Percentiles rank a stretch among this genome's conserved stretches.
Conservation (phyloP, 2,329 filamentous ascomycete species). For the Cordyceps farinosa region DNA sequence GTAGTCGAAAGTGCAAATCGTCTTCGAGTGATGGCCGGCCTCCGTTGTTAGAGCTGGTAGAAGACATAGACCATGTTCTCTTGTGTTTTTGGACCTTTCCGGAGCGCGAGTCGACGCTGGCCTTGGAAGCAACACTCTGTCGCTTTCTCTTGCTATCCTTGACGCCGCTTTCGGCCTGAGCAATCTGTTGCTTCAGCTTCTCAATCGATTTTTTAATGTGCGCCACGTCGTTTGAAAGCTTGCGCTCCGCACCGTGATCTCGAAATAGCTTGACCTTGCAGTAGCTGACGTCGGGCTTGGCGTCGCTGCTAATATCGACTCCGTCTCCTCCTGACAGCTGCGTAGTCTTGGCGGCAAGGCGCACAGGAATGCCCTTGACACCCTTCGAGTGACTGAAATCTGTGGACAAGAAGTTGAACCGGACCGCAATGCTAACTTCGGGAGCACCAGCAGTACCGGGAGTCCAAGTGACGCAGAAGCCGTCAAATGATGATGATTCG, state of each 20-base stretch:
- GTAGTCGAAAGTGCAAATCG: constrained; percentile 74
- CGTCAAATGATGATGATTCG: constrained; percentile 81
- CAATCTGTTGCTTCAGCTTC: constrained; percentile 90
- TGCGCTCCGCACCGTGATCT: constrained; percentile 91
- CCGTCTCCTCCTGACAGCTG: constrained; percentile 48
- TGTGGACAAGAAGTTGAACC: constrained; percentile 97
- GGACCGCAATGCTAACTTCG: constrained; percentile 83
- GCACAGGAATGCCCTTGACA: constrained; percentile 93
- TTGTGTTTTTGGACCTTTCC: constrained; percentile 90
- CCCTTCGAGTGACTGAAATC: constrained; percentile 99
- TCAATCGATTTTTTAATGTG: constrained; percentile 97
- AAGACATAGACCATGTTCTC: constrained; percentile 92
- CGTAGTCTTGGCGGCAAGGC: constrained; percentile 88
- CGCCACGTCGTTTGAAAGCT: constrained; percentile 88
- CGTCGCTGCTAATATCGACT: constrained; percentile 43
- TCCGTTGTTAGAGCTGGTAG: constrained; percentile 59
- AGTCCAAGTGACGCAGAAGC: constrained; percentile 88
- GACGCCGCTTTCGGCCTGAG: constrained; percentile 66
- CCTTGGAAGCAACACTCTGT: constrained; percentile 46
- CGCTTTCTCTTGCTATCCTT: constrained; percentile 66
- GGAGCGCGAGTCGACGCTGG: constrained; percentile 54
- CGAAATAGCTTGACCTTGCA: constrained; percentile 97
- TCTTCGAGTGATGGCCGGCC: constrained; percentile 59
- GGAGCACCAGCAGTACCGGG: constrained; percentile 63
- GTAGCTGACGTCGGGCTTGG: constrained; percentile 72